These are phyloP conservation scores for Triticum urartu DNA, from an alignment of 176 grass and related monocot genomes.

Conservation along the genomic window DNA sequence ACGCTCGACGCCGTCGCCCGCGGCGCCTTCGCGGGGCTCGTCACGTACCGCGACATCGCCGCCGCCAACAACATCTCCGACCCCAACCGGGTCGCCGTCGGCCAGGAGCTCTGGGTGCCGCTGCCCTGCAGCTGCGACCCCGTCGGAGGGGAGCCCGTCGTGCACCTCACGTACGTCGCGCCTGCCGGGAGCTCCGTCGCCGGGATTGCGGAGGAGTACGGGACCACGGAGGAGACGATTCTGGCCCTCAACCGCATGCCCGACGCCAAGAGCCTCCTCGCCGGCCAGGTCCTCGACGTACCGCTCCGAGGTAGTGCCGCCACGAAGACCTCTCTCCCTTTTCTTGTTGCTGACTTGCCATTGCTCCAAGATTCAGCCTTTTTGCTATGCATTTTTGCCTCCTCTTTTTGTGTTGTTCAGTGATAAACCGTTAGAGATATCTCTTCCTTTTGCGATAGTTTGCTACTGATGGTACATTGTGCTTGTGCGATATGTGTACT, in stretches of 20 bases:
- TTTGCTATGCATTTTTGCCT: not conserved
- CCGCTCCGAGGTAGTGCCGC: conserved; percentile 55
- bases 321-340: not conserved
- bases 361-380: conserved; percentile 13
- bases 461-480: not conserved
- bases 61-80: conserved; percentile 77
- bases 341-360: not conserved
- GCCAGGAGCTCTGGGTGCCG: conserved; percentile 77
- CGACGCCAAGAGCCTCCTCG: conserved; percentile 68
- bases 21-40: conserved; percentile 55
- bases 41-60: conserved; percentile 82
- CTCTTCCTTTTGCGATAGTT: not conserved
- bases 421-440: not conserved
- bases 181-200: conserved; percentile 47
- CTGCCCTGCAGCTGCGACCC: conserved; percentile 96
- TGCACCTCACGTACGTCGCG: conserved; percentile 71
- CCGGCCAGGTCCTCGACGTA: conserved; percentile 89
- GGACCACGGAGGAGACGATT: conserved; percentile 48
- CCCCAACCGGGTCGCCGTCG: conserved; percentile 47
- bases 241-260: conserved; percentile 55
- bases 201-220: conserved; percentile 59
- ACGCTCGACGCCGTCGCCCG: conserved; percentile 58
- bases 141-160: conserved; percentile 35
- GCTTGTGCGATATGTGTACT: not conserved
- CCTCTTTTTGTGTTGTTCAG: not conserved